phyloP scores from a whole-genome alignment of 164 flowering plant species.

The Tetracentron sinense region DNA sequence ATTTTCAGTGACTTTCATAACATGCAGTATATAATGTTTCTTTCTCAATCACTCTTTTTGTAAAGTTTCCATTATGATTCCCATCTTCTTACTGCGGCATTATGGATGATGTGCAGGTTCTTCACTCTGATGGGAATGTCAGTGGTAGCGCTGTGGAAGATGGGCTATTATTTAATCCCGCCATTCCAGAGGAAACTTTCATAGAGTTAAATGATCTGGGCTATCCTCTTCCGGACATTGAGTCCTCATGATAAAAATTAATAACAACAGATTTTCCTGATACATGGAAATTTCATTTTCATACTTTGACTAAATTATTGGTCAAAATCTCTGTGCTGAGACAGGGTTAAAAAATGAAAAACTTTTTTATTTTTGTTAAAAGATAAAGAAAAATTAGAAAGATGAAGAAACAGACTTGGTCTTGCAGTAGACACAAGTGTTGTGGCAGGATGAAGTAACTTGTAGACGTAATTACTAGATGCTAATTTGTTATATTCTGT shows the following conservation, averaged over 20 bases:
- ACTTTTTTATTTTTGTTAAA: too few species aligned
- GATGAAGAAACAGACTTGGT: background rate
- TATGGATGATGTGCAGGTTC: conserved; percentile 14
- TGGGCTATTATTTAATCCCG: background rate
- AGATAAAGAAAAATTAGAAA: background rate
- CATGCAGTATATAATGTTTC: background rate
- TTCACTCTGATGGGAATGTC: conserved; percentile 1
- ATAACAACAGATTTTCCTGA: background rate
- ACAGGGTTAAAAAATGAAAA: too few species aligned
- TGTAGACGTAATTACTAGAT: conserved; percentile 6
- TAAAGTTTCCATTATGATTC: background rate
- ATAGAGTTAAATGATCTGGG: conserved; percentile 19
- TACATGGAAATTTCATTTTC: background rate
- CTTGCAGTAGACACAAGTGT: conserved; percentile 7
- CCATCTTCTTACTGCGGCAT: background rate
- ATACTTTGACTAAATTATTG: conserved; percentile 8
- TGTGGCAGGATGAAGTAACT: background rate
- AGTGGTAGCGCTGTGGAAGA: conserved; percentile 3
- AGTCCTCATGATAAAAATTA: conserved; percentile 8
- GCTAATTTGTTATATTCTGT: background rate
- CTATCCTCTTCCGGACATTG: conserved; percentile 8
- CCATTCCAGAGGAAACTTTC: conserved; percentile 16
- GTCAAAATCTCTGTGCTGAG: conserved; percentile 1
- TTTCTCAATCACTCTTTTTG: background rate
- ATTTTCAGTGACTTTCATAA: background rate